Evolutionary conservation across 1,139 yeast genomes (phyloP).

Genomic region (Pichia sp.): DNA sequence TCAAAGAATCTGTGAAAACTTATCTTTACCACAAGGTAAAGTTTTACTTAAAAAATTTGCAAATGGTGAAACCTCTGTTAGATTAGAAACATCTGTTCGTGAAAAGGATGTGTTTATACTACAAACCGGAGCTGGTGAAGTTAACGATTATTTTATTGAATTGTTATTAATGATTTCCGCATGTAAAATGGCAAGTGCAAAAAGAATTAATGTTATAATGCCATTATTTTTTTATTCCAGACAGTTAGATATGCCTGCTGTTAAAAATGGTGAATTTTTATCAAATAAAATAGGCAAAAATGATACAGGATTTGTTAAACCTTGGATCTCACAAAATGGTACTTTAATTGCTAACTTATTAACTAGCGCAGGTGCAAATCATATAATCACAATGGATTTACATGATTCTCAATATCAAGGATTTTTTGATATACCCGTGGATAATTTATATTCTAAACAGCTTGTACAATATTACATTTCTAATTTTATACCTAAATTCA

Average conservation of each 20-base stretch:
- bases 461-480: slow-evolving; percentile 73
- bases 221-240: slow-evolving; percentile 95
- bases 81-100: slow-evolving; percentile 76
- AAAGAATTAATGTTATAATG: slow-evolving; percentile 86
- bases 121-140: slow-evolving; percentile 74
- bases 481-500: slow-evolving; percentile 64
- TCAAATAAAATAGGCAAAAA: slow-evolving; percentile 16
- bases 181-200: slow-evolving; percentile 92
- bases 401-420: slow-evolving; percentile 97
- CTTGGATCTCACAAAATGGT: slow-evolving; percentile 96
- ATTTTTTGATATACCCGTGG: slow-evolving; percentile 87
- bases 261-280: slow-evolving; percentile 13
- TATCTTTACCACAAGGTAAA: slow-evolving; percentile 56
- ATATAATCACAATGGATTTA: slow-evolving; percentile 93
- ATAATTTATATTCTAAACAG: slow-evolving; percentile 82
- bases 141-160: slow-evolving; percentile 87
- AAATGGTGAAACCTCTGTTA: slow-evolving; percentile 89
- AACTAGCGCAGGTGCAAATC: slow-evolving; percentile 93
- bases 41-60: slow-evolving; percentile 56
- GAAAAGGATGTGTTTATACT: slow-evolving; percentile 89
- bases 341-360: slow-evolving; percentile 83
- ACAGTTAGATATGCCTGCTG: slow-evolving; percentile 90
- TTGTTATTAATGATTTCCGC: slow-evolving; percentile 85
- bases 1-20: slow-evolving; percentile 52
- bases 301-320: slow-evolving; percentile 60